Conservation (phyloP, 345 rosid species). For the Odontarrhena argentea region DNA sequence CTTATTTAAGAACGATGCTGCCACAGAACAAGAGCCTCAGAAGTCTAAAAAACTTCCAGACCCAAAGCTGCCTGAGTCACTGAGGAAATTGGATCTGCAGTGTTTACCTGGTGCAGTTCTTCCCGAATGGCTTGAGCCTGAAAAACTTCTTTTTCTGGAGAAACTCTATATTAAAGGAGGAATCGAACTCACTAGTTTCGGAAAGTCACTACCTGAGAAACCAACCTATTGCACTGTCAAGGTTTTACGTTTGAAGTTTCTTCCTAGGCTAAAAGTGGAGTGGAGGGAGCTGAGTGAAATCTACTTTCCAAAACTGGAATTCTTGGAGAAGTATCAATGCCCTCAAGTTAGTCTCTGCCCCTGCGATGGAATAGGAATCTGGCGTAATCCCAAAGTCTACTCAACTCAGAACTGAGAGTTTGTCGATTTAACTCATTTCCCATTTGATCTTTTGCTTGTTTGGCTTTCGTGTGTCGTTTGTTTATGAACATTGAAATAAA, state of each 20-base stretch:
- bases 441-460: constrained; percentile 22
- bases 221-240: not conserved
- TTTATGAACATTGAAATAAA: constrained; percentile 31
- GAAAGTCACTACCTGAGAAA: not conserved
- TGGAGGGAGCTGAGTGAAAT: constrained; percentile 6
- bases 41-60: no score
- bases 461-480: constrained; percentile 24
- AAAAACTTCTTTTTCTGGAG: not conserved
- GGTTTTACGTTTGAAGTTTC: constrained; percentile 9
- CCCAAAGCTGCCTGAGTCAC: constrained; percentile 4
- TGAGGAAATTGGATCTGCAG: constrained; percentile 50
- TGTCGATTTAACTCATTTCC: constrained; percentile 8
- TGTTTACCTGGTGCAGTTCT: constrained; percentile 34
- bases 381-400: not conserved
- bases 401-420: not conserved
- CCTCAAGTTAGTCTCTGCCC: constrained; percentile 8
- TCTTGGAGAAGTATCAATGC: constrained; percentile 2
- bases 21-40: no score
- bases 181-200: constrained; percentile 27
- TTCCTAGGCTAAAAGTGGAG: not conserved
- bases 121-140: constrained; percentile 35
- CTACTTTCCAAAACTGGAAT: not conserved
- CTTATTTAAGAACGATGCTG: no score
- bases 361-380: constrained; percentile 2
- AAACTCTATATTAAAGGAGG: constrained; percentile 50